Base-by-base conservation (phyloP, 2,329 filamentous ascomycete genomes). In the Neurospora sp. region DNA sequence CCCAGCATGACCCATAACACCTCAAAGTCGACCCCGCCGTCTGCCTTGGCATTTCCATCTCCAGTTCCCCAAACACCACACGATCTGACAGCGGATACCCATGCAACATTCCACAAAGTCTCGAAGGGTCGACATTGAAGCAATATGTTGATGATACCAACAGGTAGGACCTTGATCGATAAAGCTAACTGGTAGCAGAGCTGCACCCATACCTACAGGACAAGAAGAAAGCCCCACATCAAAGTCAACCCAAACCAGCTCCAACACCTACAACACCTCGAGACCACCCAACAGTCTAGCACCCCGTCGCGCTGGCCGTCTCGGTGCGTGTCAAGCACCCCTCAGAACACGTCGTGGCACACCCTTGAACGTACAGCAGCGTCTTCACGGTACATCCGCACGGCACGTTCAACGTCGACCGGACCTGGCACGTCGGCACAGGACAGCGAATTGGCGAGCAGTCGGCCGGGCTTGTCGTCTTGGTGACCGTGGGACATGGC, bases 361-460 rank as follows among this genome's bases (percentile, higher is more conserved):
- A 80, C 8, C 79, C 79, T 62, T 78, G 74, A 5, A 80, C 77
- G 69, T 74, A 78, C 17, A 80, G 74, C 69, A 78, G 72, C n/a
- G 79, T 80, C 72, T 74, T 74, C 52, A 77, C 75, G 36, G 68
- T 73, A 72, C 79, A 80, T n/a, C 76, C 76, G 73, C 79, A 81
- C 3, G 79, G 79, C n/a, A 81, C 68, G 39, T 74, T 43, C 70
- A 80, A 66, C 15, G 76, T 75, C 62, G 75, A 67, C 68, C 77
- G 69, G 5, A 74, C 70, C 10, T 75, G 76, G 74, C 79, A 81
- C 3, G 75, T 79, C 15, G 79, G 79, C 46, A 80, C 75, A 1
- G 79, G 79, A 74, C 79, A 80, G 38, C 76, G 76, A 66, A 81
- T 74, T 6, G 76, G 73, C 8, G 73, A 46, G 73, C 79, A 81